Evolutionary conservation across 768 basidiomycete species (phyloP).

Genomic region (Boletellus ananiceps): DNA sequence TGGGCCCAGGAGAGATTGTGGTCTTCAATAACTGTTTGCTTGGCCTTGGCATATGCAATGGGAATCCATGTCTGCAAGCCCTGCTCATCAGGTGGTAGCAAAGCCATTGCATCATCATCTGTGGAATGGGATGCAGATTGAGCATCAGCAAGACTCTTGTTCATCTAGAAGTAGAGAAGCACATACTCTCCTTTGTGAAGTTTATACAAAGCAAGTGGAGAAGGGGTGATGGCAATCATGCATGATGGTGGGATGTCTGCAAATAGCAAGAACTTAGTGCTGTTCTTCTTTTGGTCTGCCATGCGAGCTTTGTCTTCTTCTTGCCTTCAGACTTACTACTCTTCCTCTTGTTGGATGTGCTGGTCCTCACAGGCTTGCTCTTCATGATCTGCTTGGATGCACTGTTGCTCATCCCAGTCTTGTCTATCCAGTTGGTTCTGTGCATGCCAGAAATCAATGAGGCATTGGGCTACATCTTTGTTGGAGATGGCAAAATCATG

Average conservation of each 20-base stretch:
- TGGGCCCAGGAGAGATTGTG: background rate
- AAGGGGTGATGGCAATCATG: background rate
- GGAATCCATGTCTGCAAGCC: background rate
- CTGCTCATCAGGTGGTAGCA: background rate
- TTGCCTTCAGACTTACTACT: background rate
- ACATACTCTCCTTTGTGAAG: background rate
- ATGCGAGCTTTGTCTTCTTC: background rate
- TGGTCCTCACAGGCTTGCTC: background rate
- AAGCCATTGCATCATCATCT: background rate
- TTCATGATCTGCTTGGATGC: background rate
- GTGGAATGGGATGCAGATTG: background rate
- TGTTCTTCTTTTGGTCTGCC: slow-evolving; percentile 2
- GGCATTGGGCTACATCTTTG: background rate
- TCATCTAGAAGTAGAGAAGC: slow-evolving; percentile 1
- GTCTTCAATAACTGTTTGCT: background rate
- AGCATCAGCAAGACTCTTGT: background rate
- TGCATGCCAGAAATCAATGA: background rate
- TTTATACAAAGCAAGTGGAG: background rate
- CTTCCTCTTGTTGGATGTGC: background rate
- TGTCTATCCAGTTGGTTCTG: background rate
- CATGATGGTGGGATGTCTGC: background rate
- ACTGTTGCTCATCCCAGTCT: background rate
- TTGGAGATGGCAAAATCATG: too few species aligned
- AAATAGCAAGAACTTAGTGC: background rate
- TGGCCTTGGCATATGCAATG: background rate